These are phyloP conservation scores for Nepenthes gracilis DNA, from an alignment of 148 eudicot species.

Conservation along the genomic window DNA sequence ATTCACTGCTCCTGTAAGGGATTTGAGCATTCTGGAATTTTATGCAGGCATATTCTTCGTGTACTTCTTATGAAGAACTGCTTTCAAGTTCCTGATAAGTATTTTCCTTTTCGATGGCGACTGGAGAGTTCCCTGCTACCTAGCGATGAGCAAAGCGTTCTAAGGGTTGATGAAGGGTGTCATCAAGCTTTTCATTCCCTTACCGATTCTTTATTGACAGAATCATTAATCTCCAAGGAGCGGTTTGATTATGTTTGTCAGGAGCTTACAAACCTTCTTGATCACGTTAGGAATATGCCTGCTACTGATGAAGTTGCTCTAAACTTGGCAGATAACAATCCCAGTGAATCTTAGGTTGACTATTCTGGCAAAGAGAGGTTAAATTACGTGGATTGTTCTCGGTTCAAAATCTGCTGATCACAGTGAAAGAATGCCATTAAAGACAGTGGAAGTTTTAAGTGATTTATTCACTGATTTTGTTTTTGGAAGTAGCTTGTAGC, in stretches of 20 bases:
- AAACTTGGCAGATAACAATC: conserved; percentile 17
- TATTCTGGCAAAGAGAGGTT: background rate
- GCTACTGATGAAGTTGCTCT: conserved; percentile 15
- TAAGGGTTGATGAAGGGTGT: conserved; percentile 17
- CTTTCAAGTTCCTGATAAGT: conserved; percentile 56
- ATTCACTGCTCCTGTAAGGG: conserved; percentile 66
- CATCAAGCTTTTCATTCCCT: conserved; percentile 40
- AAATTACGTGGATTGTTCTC: background rate
- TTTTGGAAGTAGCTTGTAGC: too few relatives aligned
- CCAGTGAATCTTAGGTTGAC: conserved; percentile 13
- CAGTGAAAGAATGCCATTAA: too few relatives aligned
- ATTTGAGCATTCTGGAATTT: conserved; percentile 50
- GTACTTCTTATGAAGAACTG: conserved; percentile 45
- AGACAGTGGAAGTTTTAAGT: too few relatives aligned
- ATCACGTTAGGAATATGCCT: conserved; percentile 34
- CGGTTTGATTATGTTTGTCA: conserved; percentile 31
- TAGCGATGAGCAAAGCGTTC: conserved; percentile 21
- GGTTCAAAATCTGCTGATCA: background rate
- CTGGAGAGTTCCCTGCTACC: conserved; percentile 32
- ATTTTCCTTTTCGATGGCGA: conserved; percentile 54
- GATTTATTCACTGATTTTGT: too few relatives aligned
- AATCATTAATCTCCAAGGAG: conserved; percentile 42
- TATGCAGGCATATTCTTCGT: conserved; percentile 59
- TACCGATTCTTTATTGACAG: conserved; percentile 26
- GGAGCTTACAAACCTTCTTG: conserved; percentile 38